Conservation (phyloP, 2,329 filamentous ascomycete genomes). For the Purpureocillium lavendulum region DNA sequence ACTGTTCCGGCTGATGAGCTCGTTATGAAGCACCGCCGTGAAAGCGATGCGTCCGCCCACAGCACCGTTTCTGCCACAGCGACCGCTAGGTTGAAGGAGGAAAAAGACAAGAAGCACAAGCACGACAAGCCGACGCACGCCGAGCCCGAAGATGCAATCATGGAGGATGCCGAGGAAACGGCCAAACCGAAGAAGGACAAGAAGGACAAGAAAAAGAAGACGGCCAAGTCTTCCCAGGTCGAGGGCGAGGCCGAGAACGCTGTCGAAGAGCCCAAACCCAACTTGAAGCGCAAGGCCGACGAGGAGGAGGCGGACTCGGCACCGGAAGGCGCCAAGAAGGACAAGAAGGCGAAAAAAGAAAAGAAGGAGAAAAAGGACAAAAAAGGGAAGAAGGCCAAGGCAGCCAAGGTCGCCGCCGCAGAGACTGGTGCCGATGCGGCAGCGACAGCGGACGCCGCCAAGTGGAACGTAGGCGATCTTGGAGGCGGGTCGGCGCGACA, state of each 20-base stretch:
- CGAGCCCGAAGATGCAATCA: constrained; percentile 4
- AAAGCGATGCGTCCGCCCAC: constrained; percentile 19
- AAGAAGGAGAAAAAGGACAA: constrained; percentile 9
- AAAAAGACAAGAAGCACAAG: neutral
- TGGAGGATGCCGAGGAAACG: constrained; percentile 22
- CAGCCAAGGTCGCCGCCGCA: constrained; percentile 13
- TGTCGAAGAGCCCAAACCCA: neutral
- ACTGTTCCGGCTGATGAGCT: constrained; percentile 19
- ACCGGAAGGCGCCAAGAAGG: constrained; percentile 11
- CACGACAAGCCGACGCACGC: constrained; percentile 5
- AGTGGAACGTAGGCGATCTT: constrained; percentile 45
- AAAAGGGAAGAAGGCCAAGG: constrained; percentile 11
- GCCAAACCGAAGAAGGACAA: constrained; percentile 8
- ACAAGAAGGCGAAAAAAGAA: constrained; percentile 1
- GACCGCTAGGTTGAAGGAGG: constrained; percentile 8
- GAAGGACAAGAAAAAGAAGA: constrained; percentile 11
- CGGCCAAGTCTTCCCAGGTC: neutral
- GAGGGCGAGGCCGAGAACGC: constrained; percentile 5
- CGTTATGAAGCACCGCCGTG: constrained; percentile 20
- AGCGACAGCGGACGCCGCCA: constrained; percentile 21
- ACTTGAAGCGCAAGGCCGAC: neutral
- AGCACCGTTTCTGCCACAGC: constrained; percentile 11
- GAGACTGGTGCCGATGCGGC: constrained; percentile 12
- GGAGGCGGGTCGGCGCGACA: constrained; percentile 42
- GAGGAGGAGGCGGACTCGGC: constrained; percentile 10